Percentiles rank a stretch among this genome's conserved stretches.
Conservation (phyloP, 345 rosid species). For the Erodium maritimum region DNA sequence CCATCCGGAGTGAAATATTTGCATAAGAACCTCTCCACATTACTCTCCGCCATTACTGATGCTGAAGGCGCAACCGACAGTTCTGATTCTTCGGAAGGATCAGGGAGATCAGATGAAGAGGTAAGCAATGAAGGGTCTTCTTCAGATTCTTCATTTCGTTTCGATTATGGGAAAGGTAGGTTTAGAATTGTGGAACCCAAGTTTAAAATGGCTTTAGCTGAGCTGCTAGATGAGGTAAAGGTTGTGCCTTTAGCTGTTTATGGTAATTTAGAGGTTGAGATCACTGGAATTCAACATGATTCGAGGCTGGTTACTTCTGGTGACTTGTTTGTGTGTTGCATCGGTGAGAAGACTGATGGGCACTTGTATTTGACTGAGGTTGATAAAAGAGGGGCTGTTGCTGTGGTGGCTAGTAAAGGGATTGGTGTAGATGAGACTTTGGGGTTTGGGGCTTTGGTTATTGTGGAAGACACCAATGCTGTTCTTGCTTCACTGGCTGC, state of each 20-base stretch:
- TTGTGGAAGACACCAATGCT: slow-evolving; percentile 73
- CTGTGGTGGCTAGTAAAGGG: slow-evolving; percentile 87
- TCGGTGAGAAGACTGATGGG: slow-evolving; percentile 52
- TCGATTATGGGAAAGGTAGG: slow-evolving; percentile 52
- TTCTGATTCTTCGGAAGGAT: slow-evolving; percentile 9
- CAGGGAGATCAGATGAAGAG: slow-evolving; percentile 31
- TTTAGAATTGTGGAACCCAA: slow-evolving; percentile 64
- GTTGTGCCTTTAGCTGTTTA: slow-evolving; percentile 78
- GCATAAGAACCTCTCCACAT: slow-evolving; percentile 49
- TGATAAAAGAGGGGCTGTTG: slow-evolving; percentile 94
- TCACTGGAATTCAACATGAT: slow-evolving; percentile 83
- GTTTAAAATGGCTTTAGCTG: slow-evolving; percentile 69
- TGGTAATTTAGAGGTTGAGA: slow-evolving; percentile 78
- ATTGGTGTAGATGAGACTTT: slow-evolving; percentile 81
- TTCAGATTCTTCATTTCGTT: slow-evolving; percentile 49
- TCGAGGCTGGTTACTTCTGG: slow-evolving; percentile 76
- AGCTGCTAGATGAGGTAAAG: slow-evolving; percentile 82
- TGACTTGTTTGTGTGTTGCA: slow-evolving; percentile 80
- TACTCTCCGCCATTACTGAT: slow-evolving; percentile 72
- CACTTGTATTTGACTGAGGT: slow-evolving; percentile 78
- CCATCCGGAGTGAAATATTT: slow-evolving; percentile 78
- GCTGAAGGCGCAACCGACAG: slow-evolving; percentile 43
- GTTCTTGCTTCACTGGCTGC: slow-evolving; percentile 80
- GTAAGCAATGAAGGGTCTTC: slow-evolving; percentile 17
- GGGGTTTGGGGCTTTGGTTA: slow-evolving; percentile 80